Evolutionary conservation across 1,284 basidiomycete genomes (phyloP), one percentile per base, ranked within the genome.

Genomic region (Cryptococcus sp.): DNA sequence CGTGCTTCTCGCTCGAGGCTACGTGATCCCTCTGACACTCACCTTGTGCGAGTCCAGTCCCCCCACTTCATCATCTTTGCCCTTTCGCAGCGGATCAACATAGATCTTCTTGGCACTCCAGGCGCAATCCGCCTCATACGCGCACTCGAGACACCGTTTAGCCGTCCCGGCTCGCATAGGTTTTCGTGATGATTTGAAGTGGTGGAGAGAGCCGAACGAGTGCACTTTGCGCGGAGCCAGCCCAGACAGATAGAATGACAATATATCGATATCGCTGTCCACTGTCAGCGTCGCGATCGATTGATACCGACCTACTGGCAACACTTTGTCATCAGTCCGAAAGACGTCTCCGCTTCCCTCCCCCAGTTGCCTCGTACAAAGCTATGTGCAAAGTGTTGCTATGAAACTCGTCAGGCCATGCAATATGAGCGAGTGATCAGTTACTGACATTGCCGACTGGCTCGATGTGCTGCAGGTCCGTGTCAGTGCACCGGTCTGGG

Each of bases 311-410:
- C 66, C 45, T 67, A 90, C 89, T 93, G 90, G 83, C 88, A 93
- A 66, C 86, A 86, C 81, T 93, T 93, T 13, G 90, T 87, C 87
- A 93, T 86, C 49, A 93, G 83, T 11, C 88, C 85, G 72, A 93
- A 93, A 20, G 85, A 87, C 63, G 88, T 87, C 10, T 83, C 80
- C 2, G 80, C 76, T 73, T 93, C 88, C 45, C 81, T 85, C 8
- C 80, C 76, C 91, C 90, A 93, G 71, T 87, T 87, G 8, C 90
- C 90, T 41, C 90, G 84, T 40, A 93, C 70, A 39, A 65, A 73
- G 48, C 61, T 65, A 75, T 93, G 90, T 1, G 90, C 88, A 73
- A 91, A 93, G 74, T 92, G 90, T 51, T 56, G 55, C 48, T 65
- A 82, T 89, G 68, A 88, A 85, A 2, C 88, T 35, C 45, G 41